Base-by-base conservation (phyloP, 495 filamentous ascomycete genomes). In the Podospora appendiculata region DNA sequence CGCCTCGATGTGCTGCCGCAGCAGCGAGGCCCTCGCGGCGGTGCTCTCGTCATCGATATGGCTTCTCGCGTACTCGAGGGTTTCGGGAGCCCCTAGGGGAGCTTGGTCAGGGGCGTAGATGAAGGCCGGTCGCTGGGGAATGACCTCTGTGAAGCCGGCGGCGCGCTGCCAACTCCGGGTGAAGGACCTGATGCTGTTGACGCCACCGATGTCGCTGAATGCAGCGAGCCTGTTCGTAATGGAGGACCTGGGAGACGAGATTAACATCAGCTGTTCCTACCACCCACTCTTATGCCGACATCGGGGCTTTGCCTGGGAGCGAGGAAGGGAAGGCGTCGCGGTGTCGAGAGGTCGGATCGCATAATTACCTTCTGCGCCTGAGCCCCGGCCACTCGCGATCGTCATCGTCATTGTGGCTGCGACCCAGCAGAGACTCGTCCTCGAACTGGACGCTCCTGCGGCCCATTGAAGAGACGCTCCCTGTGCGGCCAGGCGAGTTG, bases 171-270 rank as follows among this genome's bases (percentile, higher is more conserved):
- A 97, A 57, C 88, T 94, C 43, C 88, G 82, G 45, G 93, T 87
- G 65, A 98, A 98, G 60, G 91, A 96, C 58, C 94, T 84, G 58
- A 97, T 84, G 63, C 87, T 93, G 66, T 98, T 98, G 46, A 89
- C 85, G 32, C 93, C 93, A 40, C 93, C 93, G 11, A 84, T 87
- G 48, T 94, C 83, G 54, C 86, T 77, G 19, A 96, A 56, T 41
- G 78, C 73, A 41, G 79, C 70, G 36, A 91, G 67, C 36, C 85
- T 81, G 62, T 87, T 74, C 41, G 88, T 88, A 58, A 93, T 75
- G 14, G 91, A 95, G 4, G 87, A 87, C 60, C 81, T 82, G 55
- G 6, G 14, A 18, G 33, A 46, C 17, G 13, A 32, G 32, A 32
- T 16, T n/a, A n/a, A 10, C 13, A 39, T 52, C 33, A 52, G 48